phyloP scores from a whole-genome alignment of 1,139 yeast species.

The Lodderomyces theae region DNA sequence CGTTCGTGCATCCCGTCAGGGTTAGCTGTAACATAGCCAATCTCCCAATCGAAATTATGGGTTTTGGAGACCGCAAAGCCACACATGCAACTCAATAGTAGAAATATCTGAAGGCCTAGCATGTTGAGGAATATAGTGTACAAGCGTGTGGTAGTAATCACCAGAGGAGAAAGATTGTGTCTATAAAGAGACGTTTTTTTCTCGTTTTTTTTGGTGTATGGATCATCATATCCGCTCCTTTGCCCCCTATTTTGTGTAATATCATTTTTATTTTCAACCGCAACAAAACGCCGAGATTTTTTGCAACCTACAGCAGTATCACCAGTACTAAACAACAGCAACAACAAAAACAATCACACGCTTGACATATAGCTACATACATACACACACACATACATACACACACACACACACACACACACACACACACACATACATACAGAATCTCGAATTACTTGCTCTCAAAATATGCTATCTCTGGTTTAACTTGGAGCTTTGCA shows the following conservation, averaged over 20 bases:
- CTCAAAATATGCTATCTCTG: neutral
- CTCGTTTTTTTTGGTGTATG: neutral
- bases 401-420: too few relatives aligned
- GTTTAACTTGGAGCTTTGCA: conserved; percentile 14
- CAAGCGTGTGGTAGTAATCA: too few relatives aligned
- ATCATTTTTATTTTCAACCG: neutral
- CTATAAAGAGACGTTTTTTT: neutral
- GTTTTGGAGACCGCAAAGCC: conserved; percentile 44
- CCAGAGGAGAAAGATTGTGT: neutral
- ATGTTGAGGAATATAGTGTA: too few relatives aligned
- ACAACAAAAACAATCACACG: neutral
- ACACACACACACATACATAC: too few relatives aligned
- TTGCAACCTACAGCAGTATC: conserved; percentile 1
- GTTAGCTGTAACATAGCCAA: conserved; percentile 67
- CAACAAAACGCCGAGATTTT: neutral
- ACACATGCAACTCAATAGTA: conserved; percentile 2
- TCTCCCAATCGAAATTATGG: conserved; percentile 67
- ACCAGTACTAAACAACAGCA: neutral
- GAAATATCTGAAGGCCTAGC: neutral
- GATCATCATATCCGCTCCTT: too few relatives aligned
- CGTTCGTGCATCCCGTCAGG: conserved; percentile 74
- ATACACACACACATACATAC: too few relatives aligned
- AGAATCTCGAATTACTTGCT: neutral
- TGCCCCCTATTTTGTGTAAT: conserved; percentile 1
- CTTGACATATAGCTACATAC: too few relatives aligned